Evolutionary conservation across 2,329 filamentous ascomycete species (phyloP), one percentile per base, ranked within the genome.

Genomic region (Arthroderma sp.): DNA sequence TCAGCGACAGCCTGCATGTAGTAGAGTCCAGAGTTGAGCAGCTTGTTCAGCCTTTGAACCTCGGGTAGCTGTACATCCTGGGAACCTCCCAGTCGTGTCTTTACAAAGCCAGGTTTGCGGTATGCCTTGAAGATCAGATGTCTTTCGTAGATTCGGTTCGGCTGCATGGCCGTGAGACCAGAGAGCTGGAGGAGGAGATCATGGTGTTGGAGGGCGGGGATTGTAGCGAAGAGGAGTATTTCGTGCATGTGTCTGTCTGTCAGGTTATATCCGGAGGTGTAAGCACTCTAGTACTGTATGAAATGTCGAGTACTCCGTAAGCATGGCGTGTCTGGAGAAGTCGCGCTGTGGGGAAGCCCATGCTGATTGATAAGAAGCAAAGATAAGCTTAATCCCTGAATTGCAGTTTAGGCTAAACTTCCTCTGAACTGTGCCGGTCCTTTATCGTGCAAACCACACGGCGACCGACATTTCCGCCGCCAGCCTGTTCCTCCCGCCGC

Each of bases 131-230:
- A 80, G 53, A 80, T 59, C 51, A 78, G 61, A 56, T 72, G 70
- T 47, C 76, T 71, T 57, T 79, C 72, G 41, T 71, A 56, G 42
- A 70, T 59, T 46, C 66, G 64, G 53, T 68, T 66, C 34, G 78
- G 77, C 56, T 78, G 77, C 69, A 77, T 76, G 53, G 72, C 74
- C 41, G 76, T 72, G 45, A 79, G 61, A 43, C 77, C 78, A 34
- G 76, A 71, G 39, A 81, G 66, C 53, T 81, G 74, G 55, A 76
- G 73, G 44, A 80, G 64, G 11, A 79, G 67, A 59, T 77, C 75
- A 56, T 73, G 65, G 64, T 79, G 75, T 54, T 77, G 74, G 34
- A 69, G 61, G 31, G 62, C 58, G 6, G 75, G 69, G 45, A 81
- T 68, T 55, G 75, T 72, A 53, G 73, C 75, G 61, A 74, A 78